Conservation (phyloP, 202 grass and related monocot species). For the Panicum virgatum region DNA sequence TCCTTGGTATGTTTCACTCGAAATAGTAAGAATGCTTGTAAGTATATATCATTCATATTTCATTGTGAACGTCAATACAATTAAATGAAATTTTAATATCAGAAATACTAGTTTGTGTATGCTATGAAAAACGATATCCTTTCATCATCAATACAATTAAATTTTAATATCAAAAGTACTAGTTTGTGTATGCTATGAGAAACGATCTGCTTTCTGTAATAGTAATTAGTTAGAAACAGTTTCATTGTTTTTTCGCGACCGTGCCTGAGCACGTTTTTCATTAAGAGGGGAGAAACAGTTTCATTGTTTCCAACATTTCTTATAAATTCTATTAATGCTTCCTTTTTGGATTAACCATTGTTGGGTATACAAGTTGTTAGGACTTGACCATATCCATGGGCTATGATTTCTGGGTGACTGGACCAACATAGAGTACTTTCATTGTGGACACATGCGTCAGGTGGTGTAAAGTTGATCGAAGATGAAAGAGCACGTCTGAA, state of each 20-base stretch:
- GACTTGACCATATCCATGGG: background rate
- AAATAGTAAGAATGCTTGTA: background rate
- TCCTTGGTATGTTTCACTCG: background rate
- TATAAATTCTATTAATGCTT: background rate
- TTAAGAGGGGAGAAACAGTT: background rate
- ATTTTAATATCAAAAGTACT: background rate
- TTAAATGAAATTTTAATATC: background rate
- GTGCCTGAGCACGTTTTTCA: too few species aligned
- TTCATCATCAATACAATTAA: background rate
- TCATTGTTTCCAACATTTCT: background rate
- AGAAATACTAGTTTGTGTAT: background rate
- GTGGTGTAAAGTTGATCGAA: background rate
- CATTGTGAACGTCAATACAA: background rate
- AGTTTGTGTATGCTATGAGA: background rate
- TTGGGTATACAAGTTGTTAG: background rate
- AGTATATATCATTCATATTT: background rate
- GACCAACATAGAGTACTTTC: background rate
- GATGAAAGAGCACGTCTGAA: background rate
- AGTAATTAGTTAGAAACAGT: background rate
- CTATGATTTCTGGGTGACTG: background rate
- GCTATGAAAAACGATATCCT: background rate
- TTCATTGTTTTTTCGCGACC: background rate
- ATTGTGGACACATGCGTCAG: background rate
- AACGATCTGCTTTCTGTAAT: background rate
- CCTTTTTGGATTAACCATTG: background rate